phyloP scores from a whole-genome alignment of 2,329 filamentous ascomycete genomes.

The Arthrobotrys iridis region DNA sequence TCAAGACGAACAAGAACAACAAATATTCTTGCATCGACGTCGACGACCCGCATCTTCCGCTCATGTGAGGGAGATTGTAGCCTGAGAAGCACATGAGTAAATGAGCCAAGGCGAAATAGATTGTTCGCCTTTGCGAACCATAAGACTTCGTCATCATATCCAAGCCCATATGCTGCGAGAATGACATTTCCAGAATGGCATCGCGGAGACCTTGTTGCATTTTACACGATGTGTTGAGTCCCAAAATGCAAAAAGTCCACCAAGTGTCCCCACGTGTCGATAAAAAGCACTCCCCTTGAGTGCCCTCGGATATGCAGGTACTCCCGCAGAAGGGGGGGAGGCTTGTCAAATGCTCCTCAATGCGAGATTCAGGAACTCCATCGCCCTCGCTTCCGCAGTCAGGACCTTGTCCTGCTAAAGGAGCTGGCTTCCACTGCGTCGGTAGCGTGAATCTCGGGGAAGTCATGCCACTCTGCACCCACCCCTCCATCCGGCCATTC shows the following conservation, averaged over 20 bases:
- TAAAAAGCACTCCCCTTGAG: conserved; percentile 16
- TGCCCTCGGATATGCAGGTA: conserved; percentile 35
- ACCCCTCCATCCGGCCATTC: neutral
- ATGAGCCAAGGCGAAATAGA: too few species aligned
- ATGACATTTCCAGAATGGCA: neutral
- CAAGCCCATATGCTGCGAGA: neutral
- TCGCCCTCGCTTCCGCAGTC: conserved; percentile 15
- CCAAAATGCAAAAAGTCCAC: conserved; percentile 8
- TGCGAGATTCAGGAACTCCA: conserved; percentile 2
- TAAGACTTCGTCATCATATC: neutral
- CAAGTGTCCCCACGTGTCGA: conserved; percentile 25
- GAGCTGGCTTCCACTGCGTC: neutral
- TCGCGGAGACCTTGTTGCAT: conserved; percentile 52
- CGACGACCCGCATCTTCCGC: neutral
- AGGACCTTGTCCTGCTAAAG: neutral
- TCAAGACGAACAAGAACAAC: conserved; percentile 12
- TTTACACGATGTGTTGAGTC: conserved; percentile 40
- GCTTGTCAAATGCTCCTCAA: neutral
- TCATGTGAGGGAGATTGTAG: too few species aligned
- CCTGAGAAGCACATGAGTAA: too few species aligned
- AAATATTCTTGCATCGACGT: conserved; percentile 3
- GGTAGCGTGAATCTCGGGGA: neutral
- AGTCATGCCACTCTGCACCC: conserved; percentile 43
- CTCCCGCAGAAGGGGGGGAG: conserved; percentile 10
- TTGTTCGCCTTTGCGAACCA: too few species aligned